Percentiles rank a stretch among this genome's conserved stretches.
Conservation (phyloP, 805 yeast genomes). For the Starmerella floris region DNA sequence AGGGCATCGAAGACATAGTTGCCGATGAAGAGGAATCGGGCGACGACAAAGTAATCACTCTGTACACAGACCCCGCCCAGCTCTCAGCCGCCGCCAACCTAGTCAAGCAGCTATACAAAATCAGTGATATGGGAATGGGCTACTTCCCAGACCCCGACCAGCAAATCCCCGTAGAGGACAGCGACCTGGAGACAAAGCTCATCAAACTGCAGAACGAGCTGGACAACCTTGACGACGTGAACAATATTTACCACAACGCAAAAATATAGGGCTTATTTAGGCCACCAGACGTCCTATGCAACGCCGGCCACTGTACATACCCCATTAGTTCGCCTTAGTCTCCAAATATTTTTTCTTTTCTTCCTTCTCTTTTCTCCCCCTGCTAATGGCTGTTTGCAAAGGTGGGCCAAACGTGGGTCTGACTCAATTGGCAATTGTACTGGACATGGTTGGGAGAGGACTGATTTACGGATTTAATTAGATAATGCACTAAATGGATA, state of each 20-base stretch:
- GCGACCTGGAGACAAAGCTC: constrained; percentile 39
- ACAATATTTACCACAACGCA: constrained; percentile 58
- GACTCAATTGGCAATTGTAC: too few relatives aligned
- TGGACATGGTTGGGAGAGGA: too few relatives aligned
- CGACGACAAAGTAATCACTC: constrained; percentile 28
- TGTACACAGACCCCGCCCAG: constrained; percentile 52
- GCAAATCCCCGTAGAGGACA: constrained; percentile 42
- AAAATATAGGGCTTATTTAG: too few relatives aligned
- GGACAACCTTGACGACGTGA: constrained; percentile 75
- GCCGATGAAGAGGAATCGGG: constrained; percentile 21
- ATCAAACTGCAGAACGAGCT: constrained; percentile 46
- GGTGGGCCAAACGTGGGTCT: too few relatives aligned
- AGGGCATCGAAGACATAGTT: constrained; percentile 47
- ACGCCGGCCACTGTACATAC: too few relatives aligned
- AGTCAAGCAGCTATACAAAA: constrained; percentile 43
- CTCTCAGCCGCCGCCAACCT: constrained; percentile 48
- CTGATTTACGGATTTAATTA: too few relatives aligned
- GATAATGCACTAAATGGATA: too few relatives aligned
- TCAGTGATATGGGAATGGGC: constrained; percentile 59
- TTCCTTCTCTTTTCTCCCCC: too few relatives aligned
- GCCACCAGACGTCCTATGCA: constrained; percentile 32
- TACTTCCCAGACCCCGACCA: constrained; percentile 54
- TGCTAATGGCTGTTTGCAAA: too few relatives aligned
- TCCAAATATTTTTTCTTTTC: too few relatives aligned
- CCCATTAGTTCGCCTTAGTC: too few relatives aligned